A percentile compares a stretch with the other conserved stretches of the same genome.
Evolutionary conservation across 1,139 yeast species (phyloP).

Genomic region (Sugiyamaella neomexicana): DNA sequence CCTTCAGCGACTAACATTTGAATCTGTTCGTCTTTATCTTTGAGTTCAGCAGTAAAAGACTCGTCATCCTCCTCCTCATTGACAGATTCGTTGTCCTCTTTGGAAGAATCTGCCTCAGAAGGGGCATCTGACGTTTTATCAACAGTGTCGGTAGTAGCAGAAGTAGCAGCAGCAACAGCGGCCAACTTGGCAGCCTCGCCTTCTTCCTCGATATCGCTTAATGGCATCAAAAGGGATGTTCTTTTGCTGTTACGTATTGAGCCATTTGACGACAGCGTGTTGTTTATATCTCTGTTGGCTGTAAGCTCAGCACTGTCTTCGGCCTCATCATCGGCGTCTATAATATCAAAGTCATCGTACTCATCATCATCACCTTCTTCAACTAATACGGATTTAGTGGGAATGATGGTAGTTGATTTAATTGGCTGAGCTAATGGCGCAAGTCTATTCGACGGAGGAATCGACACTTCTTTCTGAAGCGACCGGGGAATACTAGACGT

Average conservation of each 20-base stretch:
- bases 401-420: conserved; percentile 34
- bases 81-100: neutral
- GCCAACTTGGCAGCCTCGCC: conserved; percentile 16
- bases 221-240: conserved; percentile 6
- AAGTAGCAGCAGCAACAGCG: neutral
- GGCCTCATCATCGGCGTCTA: conserved; percentile 29
- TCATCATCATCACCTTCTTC: conserved; percentile 36
- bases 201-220: conserved; percentile 27
- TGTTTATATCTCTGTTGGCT: neutral
- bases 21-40: conserved; percentile 37
- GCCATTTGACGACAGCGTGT: conserved; percentile 4
- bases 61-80: neutral
- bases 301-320: conserved; percentile 26
- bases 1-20: conserved; percentile 36
- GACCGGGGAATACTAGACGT: conserved; percentile 15
- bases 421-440: conserved; percentile 26
- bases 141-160: neutral
- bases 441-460: conserved; percentile 19
- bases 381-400: conserved; percentile 37
- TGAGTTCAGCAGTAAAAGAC: conserved; percentile 19
- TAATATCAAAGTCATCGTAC: conserved; percentile 20
- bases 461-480: conserved; percentile 19
- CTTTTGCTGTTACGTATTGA: conserved; percentile 12
- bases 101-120: neutral
- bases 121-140: neutral